These are phyloP conservation scores for Arabis hirsuta DNA, from an alignment of 345 rosid species.

Conservation along the genomic window DNA sequence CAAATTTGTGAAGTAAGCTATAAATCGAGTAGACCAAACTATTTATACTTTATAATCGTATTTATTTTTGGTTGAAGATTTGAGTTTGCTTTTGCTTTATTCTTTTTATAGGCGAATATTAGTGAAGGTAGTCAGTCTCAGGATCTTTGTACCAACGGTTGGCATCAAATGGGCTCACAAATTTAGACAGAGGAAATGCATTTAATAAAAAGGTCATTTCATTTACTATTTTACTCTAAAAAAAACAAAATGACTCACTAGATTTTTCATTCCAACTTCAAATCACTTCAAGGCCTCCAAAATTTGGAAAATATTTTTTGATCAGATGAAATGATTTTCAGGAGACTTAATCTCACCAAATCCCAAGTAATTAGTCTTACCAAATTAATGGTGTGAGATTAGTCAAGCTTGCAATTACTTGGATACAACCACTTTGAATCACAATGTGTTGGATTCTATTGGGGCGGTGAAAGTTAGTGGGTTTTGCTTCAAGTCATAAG, in stretches of 20 bases:
- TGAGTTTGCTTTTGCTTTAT: constrained; percentile 38
- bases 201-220: constrained; percentile 27
- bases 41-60: constrained; percentile 23
- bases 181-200: constrained; percentile 30
- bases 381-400: constrained; percentile 26
- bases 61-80: constrained; percentile 25
- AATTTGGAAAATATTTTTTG: constrained; percentile 13
- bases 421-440: constrained; percentile 35
- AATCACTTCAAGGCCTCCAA: constrained; percentile 30
- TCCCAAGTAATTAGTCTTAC: constrained; percentile 39
- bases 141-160: constrained; percentile 42
- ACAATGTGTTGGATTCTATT: constrained; percentile 39
- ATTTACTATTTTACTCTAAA: constrained; percentile 15
- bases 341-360: constrained; percentile 36
- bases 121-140: constrained; percentile 40
- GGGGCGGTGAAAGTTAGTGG: constrained; percentile 48
- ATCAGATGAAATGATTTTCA: constrained; percentile 9
- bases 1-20: constrained; percentile 37
- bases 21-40: constrained; percentile 40
- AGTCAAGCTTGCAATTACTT: constrained; percentile 43
- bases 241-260: background rate
- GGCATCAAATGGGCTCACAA: constrained; percentile 42
- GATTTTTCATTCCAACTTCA: constrained; percentile 21
- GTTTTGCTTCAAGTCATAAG: constrained; percentile 40
- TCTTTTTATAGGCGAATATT: constrained; percentile 35